Evolutionary conservation across 2,329 filamentous ascomycete species (phyloP).

Genomic region (Cordyceps javanica): DNA sequence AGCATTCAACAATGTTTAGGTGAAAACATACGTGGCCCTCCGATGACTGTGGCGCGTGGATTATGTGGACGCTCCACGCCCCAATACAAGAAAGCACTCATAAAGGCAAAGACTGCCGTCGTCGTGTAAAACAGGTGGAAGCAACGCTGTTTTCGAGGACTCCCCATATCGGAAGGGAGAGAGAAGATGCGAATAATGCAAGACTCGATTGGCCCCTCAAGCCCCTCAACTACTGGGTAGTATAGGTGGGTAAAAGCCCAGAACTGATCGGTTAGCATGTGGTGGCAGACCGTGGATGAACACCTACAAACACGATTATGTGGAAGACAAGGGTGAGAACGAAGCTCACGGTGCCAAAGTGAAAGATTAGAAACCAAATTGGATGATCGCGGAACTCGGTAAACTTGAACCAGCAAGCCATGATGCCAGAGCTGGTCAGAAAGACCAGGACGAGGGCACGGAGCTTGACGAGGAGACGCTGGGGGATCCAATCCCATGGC

Average conservation of each 20-base stretch:
- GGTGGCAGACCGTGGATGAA: slow-evolving; percentile 6
- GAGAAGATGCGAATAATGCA: slow-evolving; percentile 36
- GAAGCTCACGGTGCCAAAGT: slow-evolving; percentile 43
- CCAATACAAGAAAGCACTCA: slow-evolving; percentile 48
- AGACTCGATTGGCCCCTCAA: slow-evolving; percentile 27
- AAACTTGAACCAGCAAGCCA: slow-evolving; percentile 41
- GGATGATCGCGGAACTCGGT: slow-evolving; percentile 33
- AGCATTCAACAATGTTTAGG: neutral
- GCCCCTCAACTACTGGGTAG: slow-evolving; percentile 35
- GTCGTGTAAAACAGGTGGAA: slow-evolving; percentile 47
- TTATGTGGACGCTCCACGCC: slow-evolving; percentile 31
- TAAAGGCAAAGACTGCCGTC: slow-evolving; percentile 40
- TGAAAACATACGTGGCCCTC: slow-evolving; percentile 15
- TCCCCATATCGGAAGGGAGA: slow-evolving; percentile 36
- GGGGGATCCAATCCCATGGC: slow-evolving; percentile 41
- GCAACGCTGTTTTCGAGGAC: slow-evolving; percentile 36
- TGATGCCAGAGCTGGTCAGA: slow-evolving; percentile 33
- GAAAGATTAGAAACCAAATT: slow-evolving; percentile 38
- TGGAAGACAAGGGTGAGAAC: slow-evolving; percentile 40
- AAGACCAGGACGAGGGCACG: slow-evolving; percentile 38
- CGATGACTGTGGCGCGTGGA: slow-evolving; percentile 14
- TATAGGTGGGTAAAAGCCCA: slow-evolving; percentile 50
- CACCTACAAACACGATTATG: slow-evolving; percentile 38
- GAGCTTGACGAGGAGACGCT: slow-evolving; percentile 38
- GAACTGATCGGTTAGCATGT: slow-evolving; percentile 25